Conservation (phyloP, 2,329 filamentous ascomycete species). For the Cryphonectria naterciae region DNA sequence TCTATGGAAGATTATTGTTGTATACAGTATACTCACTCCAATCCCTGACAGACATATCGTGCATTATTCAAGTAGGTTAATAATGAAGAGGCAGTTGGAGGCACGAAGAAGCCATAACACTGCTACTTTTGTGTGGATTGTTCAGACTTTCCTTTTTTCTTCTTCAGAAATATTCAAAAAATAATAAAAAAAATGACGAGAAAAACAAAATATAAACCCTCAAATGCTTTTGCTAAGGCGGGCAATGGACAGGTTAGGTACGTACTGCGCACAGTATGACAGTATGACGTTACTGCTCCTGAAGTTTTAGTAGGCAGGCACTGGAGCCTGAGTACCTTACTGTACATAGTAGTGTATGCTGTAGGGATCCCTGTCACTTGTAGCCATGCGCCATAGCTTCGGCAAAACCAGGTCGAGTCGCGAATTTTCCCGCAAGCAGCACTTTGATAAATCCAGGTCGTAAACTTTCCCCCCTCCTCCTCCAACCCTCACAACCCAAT, state of each 20-base stretch:
- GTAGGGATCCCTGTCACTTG: constrained; percentile 22
- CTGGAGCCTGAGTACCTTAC: neutral
- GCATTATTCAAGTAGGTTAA: neutral
- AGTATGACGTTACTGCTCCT: constrained; percentile 5
- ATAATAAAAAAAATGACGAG: neutral
- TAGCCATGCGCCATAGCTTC: constrained; percentile 25
- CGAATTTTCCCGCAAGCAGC: constrained; percentile 29
- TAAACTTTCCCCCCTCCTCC: constrained; percentile 12
- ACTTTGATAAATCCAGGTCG: constrained; percentile 12
- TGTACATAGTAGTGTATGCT: neutral
- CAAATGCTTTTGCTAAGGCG: neutral
- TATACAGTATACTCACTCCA: too few species aligned
- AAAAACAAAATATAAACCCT: neutral
- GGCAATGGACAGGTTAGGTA: neutral
- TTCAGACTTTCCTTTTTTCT: neutral
- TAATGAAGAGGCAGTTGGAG: neutral
- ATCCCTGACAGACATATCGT: neutral
- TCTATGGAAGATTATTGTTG: neutral
- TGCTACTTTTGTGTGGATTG: too few species aligned
- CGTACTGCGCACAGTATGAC: neutral
- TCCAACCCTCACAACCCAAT: constrained; percentile 16
- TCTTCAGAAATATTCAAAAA: neutral
- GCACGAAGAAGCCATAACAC: too few species aligned
- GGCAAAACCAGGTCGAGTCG: constrained; percentile 29
- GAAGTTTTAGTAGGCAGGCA: constrained; percentile 5